Evolutionary conservation across 768 basidiomycete genomes (phyloP).

Genomic region (Leccinum variicolor): DNA sequence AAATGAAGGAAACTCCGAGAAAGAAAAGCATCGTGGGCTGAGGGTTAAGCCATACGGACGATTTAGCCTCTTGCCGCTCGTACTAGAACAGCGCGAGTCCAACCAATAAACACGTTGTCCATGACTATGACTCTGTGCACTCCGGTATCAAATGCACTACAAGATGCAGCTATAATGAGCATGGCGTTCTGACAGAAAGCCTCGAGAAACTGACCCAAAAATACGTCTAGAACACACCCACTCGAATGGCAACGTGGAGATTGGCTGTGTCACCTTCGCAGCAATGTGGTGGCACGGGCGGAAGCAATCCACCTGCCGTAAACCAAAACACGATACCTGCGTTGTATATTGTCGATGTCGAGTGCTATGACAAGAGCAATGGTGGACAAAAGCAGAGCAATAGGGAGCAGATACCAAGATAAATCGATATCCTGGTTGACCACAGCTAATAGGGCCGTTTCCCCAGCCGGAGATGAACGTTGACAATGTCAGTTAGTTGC

Average conservation of each 20-base stretch:
- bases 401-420: slow-evolving; percentile 53
- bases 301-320: slow-evolving; percentile 9
- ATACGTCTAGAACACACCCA: background rate
- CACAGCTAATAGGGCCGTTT: slow-evolving; percentile 51
- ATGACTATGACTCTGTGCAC: background rate
- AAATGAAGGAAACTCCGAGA: slow-evolving; percentile 6
- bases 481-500: slow-evolving; percentile 45
- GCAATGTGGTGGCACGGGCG: background rate
- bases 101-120: background rate
- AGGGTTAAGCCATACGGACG: slow-evolving; percentile 23
- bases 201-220: slow-evolving; percentile 5
- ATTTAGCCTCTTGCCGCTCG: slow-evolving; percentile 12
- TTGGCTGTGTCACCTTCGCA: background rate
- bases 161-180: slow-evolving; percentile 4
- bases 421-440: slow-evolving; percentile 40
- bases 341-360: slow-evolving; percentile 48
- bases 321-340: slow-evolving; percentile 47
- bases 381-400: slow-evolving; percentile 45
- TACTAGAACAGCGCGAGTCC: background rate
- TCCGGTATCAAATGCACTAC: background rate
- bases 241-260: background rate
- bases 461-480: slow-evolving; percentile 53
- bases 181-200: background rate
- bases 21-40: slow-evolving; percentile 20
- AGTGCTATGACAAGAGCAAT: slow-evolving; percentile 45